Percentiles rank a stretch among this genome's conserved stretches.
Evolutionary conservation across 1,284 basidiomycete genomes (phyloP).

Genomic region (Schizophyllum amplum): DNA sequence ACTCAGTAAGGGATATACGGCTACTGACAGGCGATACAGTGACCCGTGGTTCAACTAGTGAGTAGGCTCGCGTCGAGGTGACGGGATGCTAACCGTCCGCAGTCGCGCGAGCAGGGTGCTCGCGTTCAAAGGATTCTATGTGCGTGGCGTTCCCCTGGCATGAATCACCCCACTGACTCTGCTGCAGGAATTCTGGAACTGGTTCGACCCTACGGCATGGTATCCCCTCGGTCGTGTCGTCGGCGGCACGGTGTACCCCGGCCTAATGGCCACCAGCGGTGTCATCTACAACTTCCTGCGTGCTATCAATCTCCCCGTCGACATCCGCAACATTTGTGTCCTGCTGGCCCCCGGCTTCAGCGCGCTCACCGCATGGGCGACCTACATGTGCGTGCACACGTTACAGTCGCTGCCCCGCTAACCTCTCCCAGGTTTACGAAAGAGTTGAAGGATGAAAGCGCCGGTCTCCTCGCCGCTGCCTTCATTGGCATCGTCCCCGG

Average conservation of each 20-base stretch:
- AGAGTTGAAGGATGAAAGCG: constrained; percentile 90
- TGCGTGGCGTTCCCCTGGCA: constrained; percentile 31
- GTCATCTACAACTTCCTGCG: constrained; percentile 92
- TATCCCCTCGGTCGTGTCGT: constrained; percentile 98
- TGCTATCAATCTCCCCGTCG: constrained; percentile 88
- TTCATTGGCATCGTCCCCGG: constrained; percentile 98
- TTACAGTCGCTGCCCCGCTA: constrained; percentile 9
- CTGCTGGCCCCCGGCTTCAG: constrained; percentile 96
- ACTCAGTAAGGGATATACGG: background rate
- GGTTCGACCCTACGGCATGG: constrained; percentile 99
- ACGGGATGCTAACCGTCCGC: constrained; percentile 14
- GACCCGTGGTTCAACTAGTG: constrained; percentile 98
- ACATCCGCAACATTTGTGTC: constrained; percentile 97
- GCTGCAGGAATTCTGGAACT: constrained; percentile 95
- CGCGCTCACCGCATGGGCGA: constrained; percentile 95
- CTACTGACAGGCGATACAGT: constrained; percentile 31
- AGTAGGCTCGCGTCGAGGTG: constrained; percentile 25
- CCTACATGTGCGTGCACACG: constrained; percentile 68
- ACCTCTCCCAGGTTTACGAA: constrained; percentile 71
- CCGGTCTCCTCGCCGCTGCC: constrained; percentile 93
- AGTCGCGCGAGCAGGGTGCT: constrained; percentile 89
- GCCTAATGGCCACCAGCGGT: constrained; percentile 95
- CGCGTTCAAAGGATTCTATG: constrained; percentile 91
- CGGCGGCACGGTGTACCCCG: constrained; percentile 97
- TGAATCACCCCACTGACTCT: constrained; percentile 9